Conservation (phyloP, 495 filamentous ascomycete species). For the Penicillium herquei region DNA sequence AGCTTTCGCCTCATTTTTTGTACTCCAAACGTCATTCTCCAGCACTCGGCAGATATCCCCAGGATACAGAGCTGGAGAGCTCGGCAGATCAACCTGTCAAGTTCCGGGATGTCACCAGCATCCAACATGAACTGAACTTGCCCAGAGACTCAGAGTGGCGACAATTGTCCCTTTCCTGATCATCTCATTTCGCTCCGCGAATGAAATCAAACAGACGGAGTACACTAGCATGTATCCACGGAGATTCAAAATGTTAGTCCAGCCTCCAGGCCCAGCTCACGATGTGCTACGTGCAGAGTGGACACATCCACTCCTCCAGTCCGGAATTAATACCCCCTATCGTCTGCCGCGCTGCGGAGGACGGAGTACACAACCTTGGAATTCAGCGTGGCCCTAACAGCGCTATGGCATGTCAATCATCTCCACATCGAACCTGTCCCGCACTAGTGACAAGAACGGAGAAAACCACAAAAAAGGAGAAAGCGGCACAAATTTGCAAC, state of each 20-base stretch:
- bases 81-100: background rate
- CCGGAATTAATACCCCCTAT: background rate
- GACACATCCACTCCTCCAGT: background rate
- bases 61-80: background rate
- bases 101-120: background rate
- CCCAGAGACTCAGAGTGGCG: too few relatives aligned
- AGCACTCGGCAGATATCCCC: background rate
- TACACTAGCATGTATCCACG: background rate
- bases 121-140: too few relatives aligned
- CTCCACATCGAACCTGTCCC: conserved; percentile 10
- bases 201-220: too few relatives aligned
- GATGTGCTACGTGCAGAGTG: background rate
- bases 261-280: background rate
- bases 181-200: too few relatives aligned
- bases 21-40: conserved; percentile 3
- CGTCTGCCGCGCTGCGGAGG: background rate
- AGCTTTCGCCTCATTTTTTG: conserved; percentile 7
- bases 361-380: background rate
- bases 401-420: conserved; percentile 11
- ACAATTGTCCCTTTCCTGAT: too few relatives aligned
- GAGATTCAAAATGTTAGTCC: background rate
- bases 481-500: conserved; percentile 7
- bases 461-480: background rate
- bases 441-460: conserved; percentile 1
- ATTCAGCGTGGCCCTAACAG: background rate